Base-by-base conservation (phyloP, 129 eudicot species). In the Flaveria ramosissima region DNA sequence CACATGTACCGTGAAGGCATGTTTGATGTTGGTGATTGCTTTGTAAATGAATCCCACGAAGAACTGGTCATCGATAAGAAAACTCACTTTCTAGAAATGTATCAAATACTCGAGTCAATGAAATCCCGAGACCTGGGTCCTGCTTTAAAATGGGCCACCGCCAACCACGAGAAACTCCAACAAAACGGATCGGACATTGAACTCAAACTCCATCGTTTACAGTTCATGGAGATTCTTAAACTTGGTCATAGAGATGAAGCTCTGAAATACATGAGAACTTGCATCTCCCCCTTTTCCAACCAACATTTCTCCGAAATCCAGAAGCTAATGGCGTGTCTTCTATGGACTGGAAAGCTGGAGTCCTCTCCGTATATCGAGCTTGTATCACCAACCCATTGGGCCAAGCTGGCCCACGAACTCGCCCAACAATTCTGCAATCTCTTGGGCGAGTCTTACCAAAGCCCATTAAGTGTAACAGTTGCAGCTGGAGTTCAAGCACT, bases 1-100 rank as follows among this genome's bases (percentile, higher is more conserved):
- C 98, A 91, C 76, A 83, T 94, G n/a, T 94, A 89, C 64, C 84
- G 98, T 43, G 89, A 89, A 68, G 96, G 97, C 67, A 82, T 87
- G 57, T 94, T 91, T 56, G 90, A 91, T 53, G 48, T 89, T 10
- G 92, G 96, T 7, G 99, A 94, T 73, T 83, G 83, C 81, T 91
- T 94, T 68, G 68, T 82, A 36, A 72, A 83, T 3, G 96, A 89
- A 78, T 76, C 92, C 48, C 66, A 61, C 6, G 89, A 87, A 75
- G 97, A 86, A 36, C 60, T 76, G 11, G 60, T 82, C 21, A 70
- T 78, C 3, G 86, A 82, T 8, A 70, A 53, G 64, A 91, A 89
- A 82, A 70, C 92, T 60, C 90, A 85, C 32, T 94, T 89, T 63
- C 13, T 77, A 2, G 92, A 94, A 43, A 86, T 94, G 97, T 86